Conservation (phyloP, 1,284 basidiomycete species). For the Leccinum pachyderme region DNA sequence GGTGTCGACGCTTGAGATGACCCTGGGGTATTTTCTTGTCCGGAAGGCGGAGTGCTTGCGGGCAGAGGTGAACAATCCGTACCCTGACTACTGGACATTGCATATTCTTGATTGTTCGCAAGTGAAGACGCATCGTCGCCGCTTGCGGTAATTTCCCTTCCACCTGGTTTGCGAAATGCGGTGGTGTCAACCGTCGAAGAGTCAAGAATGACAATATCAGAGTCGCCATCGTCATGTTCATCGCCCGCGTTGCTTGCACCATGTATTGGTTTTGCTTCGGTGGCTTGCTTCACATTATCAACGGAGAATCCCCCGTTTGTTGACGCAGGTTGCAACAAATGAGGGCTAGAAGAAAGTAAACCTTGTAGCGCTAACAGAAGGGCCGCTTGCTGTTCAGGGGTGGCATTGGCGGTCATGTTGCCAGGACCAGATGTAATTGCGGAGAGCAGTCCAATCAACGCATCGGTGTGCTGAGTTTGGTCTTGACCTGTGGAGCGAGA, state of each 20-base stretch:
- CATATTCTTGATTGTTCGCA: conserved; percentile 3
- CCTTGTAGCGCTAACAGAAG: conserved; percentile 24
- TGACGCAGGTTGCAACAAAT: conserved; percentile 16
- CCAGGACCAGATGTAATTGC: conserved; percentile 9
- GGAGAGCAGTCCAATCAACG: conserved; percentile 18
- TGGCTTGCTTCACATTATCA: neutral
- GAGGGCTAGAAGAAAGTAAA: conserved; percentile 21
- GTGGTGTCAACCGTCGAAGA: conserved; percentile 28
- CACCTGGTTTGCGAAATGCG: conserved; percentile 22
- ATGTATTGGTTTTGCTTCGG: neutral
- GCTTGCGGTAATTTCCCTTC: neutral
- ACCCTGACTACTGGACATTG: conserved; percentile 2
- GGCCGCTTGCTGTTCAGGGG: conserved; percentile 16
- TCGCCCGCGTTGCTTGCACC: neutral
- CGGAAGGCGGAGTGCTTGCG: conserved; percentile 15
- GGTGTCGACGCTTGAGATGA: conserved; percentile 15
- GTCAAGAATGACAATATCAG: conserved; percentile 30
- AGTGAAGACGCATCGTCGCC: neutral
- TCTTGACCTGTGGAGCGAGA: conserved; percentile 2
- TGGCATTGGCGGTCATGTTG: neutral
- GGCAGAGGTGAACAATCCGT: conserved; percentile 17
- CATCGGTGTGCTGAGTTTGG: conserved; percentile 7
- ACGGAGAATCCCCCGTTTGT: neutral
- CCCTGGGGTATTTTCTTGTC: conserved; percentile 4
- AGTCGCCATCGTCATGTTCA: conserved; percentile 21